Evolutionary conservation across 495 filamentous ascomycete species (phyloP), one percentile per base, ranked within the genome.

Genomic region (Aspergillus diversus): DNA sequence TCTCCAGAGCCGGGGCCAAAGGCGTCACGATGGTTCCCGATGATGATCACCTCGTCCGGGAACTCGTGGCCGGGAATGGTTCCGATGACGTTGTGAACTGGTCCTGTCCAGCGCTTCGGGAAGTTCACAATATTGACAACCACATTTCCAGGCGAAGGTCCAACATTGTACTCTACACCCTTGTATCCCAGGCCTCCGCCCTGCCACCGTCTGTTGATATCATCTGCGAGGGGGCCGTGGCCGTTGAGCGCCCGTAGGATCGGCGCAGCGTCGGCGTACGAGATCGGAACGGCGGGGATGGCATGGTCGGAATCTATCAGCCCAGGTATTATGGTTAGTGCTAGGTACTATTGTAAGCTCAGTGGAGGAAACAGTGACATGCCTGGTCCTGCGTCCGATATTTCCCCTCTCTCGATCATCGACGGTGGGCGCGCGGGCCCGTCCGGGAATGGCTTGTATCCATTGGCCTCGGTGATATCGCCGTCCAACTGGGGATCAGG

Each of bases 81-180:
- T 12, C 91, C 91, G 61, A 96, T 91, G 12, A 90, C 89, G 66
- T 96, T 87, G 90, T 91, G 93, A 50, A 90, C 77, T 4, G 89
- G 89, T 7, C 91, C 91, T 57, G 91, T 81, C 71, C 89, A 89
- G 71, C 93, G 93, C 5, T 90, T 66, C 4, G 39, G 39, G 39
- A 13, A 13, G 8, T 15, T 43, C 4, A 13, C 11, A 2, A 43
- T 11, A 43, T 43, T 43, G 11, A 43, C 11, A 15, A 43, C 39
- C 39, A 43, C 11, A 8, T 43, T 43, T 15, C 11, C 11, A 7
- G 39, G 4, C 2, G 39, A 43, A 4, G 39, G 39, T 43, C 39
- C 39, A 8, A 43, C 39, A 15, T 43, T 43, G 2, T 43, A 43
- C 39, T 43, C 4, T 8, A 43, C 39, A 12, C 7, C 39, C 8